phyloP scores from a whole-genome alignment of 2,329 filamentous ascomycete genomes.

The Rhexocercosporidium sp. region DNA sequence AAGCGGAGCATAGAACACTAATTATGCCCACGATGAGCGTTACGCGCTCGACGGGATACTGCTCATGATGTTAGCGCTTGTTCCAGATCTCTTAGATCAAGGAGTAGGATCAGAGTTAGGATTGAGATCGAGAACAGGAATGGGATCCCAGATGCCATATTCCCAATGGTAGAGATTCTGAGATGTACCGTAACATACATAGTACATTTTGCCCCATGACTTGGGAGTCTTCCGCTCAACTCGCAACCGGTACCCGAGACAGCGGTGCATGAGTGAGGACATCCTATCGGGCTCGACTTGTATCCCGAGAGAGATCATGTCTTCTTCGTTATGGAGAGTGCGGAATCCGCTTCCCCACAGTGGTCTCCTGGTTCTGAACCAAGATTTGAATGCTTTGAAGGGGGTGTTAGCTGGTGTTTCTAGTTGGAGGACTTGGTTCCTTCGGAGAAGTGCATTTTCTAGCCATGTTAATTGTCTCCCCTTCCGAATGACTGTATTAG shows the following conservation, averaged over 20 bases:
- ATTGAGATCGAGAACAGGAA: too few species aligned
- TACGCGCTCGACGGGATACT: not conserved
- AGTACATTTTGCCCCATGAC: constrained; percentile 16
- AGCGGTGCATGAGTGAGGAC: constrained; percentile 13
- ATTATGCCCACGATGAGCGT: constrained; percentile 11
- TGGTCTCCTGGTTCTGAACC: constrained; percentile 1
- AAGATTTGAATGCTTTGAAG: constrained; percentile 6
- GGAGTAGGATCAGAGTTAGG: too few species aligned
- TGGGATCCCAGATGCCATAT: too few species aligned
- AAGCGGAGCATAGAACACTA: constrained; percentile 16
- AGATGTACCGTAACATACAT: too few species aligned
- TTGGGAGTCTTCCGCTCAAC: not conserved
- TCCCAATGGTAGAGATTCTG: too few species aligned
- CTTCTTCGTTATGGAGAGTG: constrained; percentile 1
- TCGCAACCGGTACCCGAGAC: constrained; percentile 12
- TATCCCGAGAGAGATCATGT: constrained; percentile 1
- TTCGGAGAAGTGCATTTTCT: constrained; percentile 16
- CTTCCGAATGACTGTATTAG: not conserved
- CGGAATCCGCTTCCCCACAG: constrained; percentile 15
- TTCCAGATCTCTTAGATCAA: too few species aligned
- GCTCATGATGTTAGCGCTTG: too few species aligned
- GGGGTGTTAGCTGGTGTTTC: not conserved
- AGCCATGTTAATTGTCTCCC: too few species aligned
- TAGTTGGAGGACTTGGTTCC: constrained; percentile 6
- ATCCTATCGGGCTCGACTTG: constrained; percentile 16